Evolutionary conservation across 805 yeast genomes (phyloP).

Genomic region (Candida chauliodis): DNA sequence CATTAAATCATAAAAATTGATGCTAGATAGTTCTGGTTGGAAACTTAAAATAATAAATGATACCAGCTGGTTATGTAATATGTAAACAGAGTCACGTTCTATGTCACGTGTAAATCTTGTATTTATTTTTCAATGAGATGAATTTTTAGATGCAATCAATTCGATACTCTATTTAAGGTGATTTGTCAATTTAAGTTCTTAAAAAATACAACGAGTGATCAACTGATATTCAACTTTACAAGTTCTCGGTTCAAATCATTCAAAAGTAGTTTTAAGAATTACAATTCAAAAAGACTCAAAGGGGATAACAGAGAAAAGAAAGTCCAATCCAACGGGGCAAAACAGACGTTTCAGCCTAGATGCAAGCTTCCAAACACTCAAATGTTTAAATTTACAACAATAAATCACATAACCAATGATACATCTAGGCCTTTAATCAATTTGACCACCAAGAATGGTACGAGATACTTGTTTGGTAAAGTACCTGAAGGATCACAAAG

Average conservation of each 20-base stretch:
- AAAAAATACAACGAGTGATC: no score
- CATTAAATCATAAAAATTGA: slow-evolving; percentile 3
- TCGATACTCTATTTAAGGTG: no score
- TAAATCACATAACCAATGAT: slow-evolving; percentile 55
- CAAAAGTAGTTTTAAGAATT: no score
- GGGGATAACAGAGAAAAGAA: not conserved
- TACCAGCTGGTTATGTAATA: no score
- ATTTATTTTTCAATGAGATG: not conserved
- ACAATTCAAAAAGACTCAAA: not conserved
- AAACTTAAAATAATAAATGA: not conserved
- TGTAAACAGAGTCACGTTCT: not conserved
- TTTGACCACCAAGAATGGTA: slow-evolving; percentile 48
- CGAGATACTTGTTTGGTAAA: slow-evolving; percentile 68
- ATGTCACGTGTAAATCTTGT: not conserved
- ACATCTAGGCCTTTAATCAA: slow-evolving; percentile 53
- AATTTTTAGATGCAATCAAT: no score
- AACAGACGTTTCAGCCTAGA: no score
- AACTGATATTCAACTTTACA: no score
- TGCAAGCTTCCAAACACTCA: not conserved
- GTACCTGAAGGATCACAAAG: slow-evolving; percentile 87
- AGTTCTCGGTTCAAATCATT: no score
- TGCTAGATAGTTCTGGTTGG: not conserved
- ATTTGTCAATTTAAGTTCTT: no score
- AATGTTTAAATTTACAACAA: slow-evolving; percentile 50
- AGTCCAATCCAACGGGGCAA: no score